A percentile compares a stretch with the other conserved stretches of the same genome.
phyloP scores from a whole-genome alignment of 2,329 filamentous ascomycete species.

The Nemania sp. region DNA sequence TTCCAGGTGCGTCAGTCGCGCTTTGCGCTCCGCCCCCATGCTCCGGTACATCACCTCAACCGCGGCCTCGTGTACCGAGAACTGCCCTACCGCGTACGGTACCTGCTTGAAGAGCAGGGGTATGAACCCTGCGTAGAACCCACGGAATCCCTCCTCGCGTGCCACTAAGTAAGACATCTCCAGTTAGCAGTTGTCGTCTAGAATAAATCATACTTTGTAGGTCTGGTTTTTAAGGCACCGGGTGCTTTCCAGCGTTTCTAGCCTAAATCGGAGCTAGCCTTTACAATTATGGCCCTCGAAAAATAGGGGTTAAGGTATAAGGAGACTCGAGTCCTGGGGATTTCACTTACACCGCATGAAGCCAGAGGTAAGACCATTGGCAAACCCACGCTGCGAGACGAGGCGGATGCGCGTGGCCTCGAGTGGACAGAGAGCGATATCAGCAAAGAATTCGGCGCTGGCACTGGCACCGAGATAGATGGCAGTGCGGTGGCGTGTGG shows the following conservation, averaged over 20 bases:
- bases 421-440: conserved; percentile 88
- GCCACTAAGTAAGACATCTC: conserved; percentile 56
- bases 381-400: conserved; percentile 84
- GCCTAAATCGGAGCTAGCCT: no score
- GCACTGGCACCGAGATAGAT: conserved; percentile 81
- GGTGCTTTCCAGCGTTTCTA: no score
- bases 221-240: no score
- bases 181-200: background rate
- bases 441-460: conserved; percentile 77
- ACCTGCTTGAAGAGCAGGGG: conserved; percentile 90
- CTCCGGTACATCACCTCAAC: conserved; percentile 78
- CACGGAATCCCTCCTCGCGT: conserved; percentile 79
- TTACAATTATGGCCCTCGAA: no score
- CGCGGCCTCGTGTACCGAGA: conserved; percentile 92
- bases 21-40: conserved; percentile 76
- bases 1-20: conserved; percentile 73
- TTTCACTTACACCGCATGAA: conserved; percentile 69
- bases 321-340: background rate
- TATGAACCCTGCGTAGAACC: conserved; percentile 92
- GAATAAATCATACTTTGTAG: background rate
- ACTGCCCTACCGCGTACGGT: conserved; percentile 94
- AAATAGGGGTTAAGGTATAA: no score
- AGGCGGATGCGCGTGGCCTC: conserved; percentile 85
- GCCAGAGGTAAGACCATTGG: conserved; percentile 75
- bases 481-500: conserved; percentile 60